Conservation (phyloP, 768 basidiomycete species). For the Baorangia bicolor region DNA sequence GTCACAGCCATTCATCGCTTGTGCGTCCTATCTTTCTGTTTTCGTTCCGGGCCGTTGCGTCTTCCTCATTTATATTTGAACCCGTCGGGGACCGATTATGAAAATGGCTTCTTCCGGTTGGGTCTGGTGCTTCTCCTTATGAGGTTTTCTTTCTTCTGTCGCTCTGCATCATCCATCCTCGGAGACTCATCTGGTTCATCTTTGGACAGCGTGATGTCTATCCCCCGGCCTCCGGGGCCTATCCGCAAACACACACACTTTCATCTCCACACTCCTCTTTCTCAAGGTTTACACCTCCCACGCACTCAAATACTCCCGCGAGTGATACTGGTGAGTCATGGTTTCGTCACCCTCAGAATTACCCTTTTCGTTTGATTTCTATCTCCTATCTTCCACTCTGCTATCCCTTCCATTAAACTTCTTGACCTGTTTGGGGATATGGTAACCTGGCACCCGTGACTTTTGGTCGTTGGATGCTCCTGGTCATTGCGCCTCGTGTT, state of each 20-base stretch:
- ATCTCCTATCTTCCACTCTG: background rate
- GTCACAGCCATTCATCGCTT: conserved; percentile 23
- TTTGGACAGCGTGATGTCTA: conserved; percentile 18
- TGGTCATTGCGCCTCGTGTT: background rate
- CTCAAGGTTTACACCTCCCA: conserved; percentile 23
- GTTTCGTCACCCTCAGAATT: background rate
- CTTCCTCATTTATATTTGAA: background rate
- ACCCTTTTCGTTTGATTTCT: background rate
- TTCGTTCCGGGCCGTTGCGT: background rate
- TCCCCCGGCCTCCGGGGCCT: background rate
- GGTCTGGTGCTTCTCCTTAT: background rate
- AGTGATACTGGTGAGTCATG: conserved; percentile 28
- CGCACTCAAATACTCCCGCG: conserved; percentile 25
- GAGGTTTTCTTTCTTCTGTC: background rate
- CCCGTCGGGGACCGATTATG: background rate
- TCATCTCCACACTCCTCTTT: conserved; percentile 22
- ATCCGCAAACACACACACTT: conserved; percentile 8
- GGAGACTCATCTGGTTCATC: background rate
- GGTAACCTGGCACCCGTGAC: background rate
- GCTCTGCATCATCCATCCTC: background rate
- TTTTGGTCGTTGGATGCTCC: background rate
- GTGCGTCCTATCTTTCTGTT: conserved; percentile 16
- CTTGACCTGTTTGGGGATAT: background rate
- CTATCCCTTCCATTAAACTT: background rate
- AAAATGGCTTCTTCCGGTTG: background rate